These are phyloP conservation scores for Debaryomyces maramus DNA, from an alignment of 805 yeast species.

Conservation along the genomic window DNA sequence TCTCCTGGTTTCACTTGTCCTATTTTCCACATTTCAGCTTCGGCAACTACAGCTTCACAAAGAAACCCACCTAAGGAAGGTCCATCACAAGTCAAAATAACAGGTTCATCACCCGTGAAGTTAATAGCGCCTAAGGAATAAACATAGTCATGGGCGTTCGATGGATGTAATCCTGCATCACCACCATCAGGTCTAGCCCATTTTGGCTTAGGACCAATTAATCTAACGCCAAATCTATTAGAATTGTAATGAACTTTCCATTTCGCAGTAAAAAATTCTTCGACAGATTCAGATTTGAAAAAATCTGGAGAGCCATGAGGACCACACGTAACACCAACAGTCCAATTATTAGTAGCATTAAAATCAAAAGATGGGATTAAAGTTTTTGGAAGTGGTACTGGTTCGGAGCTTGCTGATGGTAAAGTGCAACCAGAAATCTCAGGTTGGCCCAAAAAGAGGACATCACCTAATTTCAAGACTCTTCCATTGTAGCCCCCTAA, in stretches of 20 bases:
- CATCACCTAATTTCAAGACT: conserved; percentile 88
- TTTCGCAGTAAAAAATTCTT: conserved; percentile 68
- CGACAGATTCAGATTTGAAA: conserved; percentile 72
- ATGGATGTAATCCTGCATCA: conserved; percentile 96
- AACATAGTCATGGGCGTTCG: conserved; percentile 97
- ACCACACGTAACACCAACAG: conserved; percentile 91
- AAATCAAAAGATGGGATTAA: conserved; percentile 56
- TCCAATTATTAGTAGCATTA: conserved; percentile 53
- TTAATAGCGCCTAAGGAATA: conserved; percentile 95
- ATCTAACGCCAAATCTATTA: conserved; percentile 92
- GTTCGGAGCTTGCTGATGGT: conserved; percentile 71
- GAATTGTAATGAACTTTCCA: conserved; percentile 99
- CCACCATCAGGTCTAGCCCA: conserved; percentile 99
- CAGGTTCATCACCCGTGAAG: conserved; percentile 99
- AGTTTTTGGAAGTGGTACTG: conserved; percentile 54
- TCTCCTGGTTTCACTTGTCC: conserved; percentile 98
- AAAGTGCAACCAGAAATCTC: conserved; percentile 63
- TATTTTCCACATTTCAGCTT: conserved; percentile 97
- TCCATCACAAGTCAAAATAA: conserved; percentile 94
- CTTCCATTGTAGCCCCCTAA: conserved; percentile 96
- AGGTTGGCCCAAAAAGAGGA: conserved; percentile 81
- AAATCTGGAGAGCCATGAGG: conserved; percentile 98
- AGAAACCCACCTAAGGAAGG: conserved; percentile 98
- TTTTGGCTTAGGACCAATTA: conserved; percentile 91
- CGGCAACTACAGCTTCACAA: conserved; percentile 93